phyloP scores from a whole-genome alignment of 1,284 basidiomycete species.

The Pterula multifida region DNA sequence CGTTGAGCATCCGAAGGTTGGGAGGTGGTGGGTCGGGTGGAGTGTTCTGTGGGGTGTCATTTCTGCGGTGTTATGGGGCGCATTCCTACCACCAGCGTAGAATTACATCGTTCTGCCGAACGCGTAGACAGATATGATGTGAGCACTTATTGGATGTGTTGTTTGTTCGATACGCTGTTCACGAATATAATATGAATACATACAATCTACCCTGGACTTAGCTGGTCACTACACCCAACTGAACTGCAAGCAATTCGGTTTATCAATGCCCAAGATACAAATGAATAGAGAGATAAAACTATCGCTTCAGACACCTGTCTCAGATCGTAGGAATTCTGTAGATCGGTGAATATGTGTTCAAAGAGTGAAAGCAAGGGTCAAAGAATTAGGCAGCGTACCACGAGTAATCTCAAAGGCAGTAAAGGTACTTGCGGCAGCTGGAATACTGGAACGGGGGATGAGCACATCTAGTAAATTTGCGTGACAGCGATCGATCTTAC shows the following conservation, averaged over 20 bases:
- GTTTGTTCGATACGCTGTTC: no score
- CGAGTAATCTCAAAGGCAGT: constrained; percentile 83
- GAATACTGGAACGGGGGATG: constrained; percentile 46
- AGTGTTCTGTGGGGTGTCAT: constrained; percentile 64
- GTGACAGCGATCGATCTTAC: constrained; percentile 17
- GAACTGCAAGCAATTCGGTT: no score
- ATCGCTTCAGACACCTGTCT: neutral
- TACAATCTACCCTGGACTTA: no score
- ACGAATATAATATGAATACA: no score
- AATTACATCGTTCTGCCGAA: no score
- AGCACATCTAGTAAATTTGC: neutral
- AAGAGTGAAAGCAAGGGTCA: neutral
- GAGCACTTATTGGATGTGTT: no score
- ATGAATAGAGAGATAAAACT: no score
- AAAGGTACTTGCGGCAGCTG: constrained; percentile 86
- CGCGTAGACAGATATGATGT: no score
- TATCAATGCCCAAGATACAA: no score
- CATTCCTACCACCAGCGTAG: constrained; percentile 85
- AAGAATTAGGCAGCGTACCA: constrained; percentile 27
- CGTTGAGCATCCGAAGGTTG: constrained; percentile 30
- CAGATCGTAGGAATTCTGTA: neutral
- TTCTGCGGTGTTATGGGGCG: constrained; percentile 72
- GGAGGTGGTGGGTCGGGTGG: constrained; percentile 57
- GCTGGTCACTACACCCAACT: no score
- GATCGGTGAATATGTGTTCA: neutral